phyloP scores from a whole-genome alignment of 306 rosid genomes.

The Ceratonia siliqua region DNA sequence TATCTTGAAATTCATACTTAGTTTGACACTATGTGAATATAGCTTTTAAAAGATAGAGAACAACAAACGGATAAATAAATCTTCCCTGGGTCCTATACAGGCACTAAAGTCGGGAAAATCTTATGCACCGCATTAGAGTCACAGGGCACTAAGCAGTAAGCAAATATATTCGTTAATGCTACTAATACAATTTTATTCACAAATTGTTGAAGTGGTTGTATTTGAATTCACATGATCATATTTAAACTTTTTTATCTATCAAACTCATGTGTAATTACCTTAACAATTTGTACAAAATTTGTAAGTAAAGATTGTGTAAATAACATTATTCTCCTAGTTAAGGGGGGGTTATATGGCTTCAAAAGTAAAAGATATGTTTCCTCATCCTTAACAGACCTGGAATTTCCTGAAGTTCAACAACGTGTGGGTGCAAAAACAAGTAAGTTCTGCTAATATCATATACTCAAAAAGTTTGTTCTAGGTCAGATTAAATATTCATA shows the following conservation, averaged over 20 bases:
- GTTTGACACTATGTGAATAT: slow-evolving; percentile 33
- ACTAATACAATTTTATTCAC: too few species aligned
- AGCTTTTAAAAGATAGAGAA: slow-evolving; percentile 43
- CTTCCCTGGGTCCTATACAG: slow-evolving; percentile 38
- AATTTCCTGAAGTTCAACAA: slow-evolving; percentile 47
- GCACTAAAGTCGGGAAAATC: slow-evolving; percentile 38
- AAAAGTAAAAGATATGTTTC: slow-evolving; percentile 42
- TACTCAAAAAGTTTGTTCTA: slow-evolving; percentile 38
- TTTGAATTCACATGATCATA: too few species aligned
- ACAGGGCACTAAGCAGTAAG: slow-evolving; percentile 38
- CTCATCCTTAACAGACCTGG: slow-evolving; percentile 36
- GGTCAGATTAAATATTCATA: slow-evolving; percentile 36
- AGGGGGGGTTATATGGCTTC: slow-evolving; percentile 29
- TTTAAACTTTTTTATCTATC: too few species aligned
- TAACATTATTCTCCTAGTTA: too few species aligned
- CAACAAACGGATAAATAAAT: slow-evolving; percentile 27
- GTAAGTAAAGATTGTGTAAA: too few species aligned
- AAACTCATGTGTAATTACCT: too few species aligned
- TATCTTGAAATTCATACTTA: slow-evolving; percentile 48
- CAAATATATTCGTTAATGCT: slow-evolving; percentile 36
- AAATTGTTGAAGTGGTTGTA: too few species aligned
- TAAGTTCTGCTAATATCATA: slow-evolving; percentile 37
- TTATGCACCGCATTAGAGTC: slow-evolving; percentile 30
- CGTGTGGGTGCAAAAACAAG: slow-evolving; percentile 32
- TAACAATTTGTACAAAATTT: too few species aligned